These are phyloP conservation scores for Castanopsis chinensis DNA, from an alignment of 306 rosid species.

Conservation along the genomic window DNA sequence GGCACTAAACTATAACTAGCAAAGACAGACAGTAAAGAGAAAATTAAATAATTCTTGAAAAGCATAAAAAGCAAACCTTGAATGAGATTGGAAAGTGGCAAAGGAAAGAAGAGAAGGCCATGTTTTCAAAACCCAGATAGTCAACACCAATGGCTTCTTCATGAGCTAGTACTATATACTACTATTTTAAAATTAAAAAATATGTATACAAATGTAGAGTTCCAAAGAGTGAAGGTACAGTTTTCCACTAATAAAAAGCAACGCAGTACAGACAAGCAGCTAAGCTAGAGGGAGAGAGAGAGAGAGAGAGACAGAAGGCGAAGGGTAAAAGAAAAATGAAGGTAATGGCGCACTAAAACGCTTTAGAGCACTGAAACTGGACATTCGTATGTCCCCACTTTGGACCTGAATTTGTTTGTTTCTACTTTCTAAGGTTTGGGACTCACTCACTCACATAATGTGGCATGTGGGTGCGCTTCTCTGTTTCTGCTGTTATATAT, in stretches of 20 bases:
- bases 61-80: conserved; percentile 46
- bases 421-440: no score
- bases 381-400: not conserved
- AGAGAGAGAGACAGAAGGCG: not conserved
- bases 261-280: conserved; percentile 14
- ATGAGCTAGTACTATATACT: conserved; percentile 12
- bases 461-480: not conserved
- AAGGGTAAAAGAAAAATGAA: no score
- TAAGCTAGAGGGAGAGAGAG: not conserved
- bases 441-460: not conserved
- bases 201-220: not conserved
- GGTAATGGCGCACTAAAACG: not conserved
- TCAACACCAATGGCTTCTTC: conserved; percentile 42
- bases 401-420: not conserved
- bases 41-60: conserved; percentile 9
- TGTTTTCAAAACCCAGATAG: conserved; percentile 33
- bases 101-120: conserved; percentile 56
- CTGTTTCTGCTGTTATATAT: not conserved
- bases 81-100: conserved; percentile 41
- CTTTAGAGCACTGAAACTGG: not conserved
- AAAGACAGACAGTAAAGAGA: not conserved
- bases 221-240: not conserved
- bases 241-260: conserved; percentile 10
- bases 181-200: not conserved
- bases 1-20: conserved; percentile 17